phyloP scores from a whole-genome alignment of 192 early-diverging fungal genomes.

The Coemansia sp. region DNA sequence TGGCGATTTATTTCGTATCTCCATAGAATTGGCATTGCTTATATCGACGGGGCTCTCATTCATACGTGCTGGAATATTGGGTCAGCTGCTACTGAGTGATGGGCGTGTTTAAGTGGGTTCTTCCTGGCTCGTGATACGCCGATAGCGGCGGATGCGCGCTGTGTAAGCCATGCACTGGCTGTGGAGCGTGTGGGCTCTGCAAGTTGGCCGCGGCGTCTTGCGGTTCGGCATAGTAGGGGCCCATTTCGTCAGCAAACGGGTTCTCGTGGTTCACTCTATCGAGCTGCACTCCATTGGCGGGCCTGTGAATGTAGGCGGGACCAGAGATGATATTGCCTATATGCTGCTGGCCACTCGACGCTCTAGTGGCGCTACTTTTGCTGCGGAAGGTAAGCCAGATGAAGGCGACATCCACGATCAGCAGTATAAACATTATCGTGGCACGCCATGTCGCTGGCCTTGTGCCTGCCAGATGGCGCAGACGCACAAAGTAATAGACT shows the following conservation, averaged over 20 bases:
- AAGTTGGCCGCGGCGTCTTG: neutral
- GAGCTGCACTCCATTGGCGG: neutral
- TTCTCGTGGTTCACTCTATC: conserved; percentile 1
- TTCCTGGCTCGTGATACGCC: conserved; percentile 4
- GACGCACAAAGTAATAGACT: conserved; percentile 48
- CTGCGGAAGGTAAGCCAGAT: conserved; percentile 51
- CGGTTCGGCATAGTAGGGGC: neutral
- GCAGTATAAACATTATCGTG: conserved; percentile 40
- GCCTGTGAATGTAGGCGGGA: neutral
- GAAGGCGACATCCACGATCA: conserved; percentile 39
- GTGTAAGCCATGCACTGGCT: conserved; percentile 7
- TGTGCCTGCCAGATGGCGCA: conserved; percentile 33
- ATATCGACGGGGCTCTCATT: too few relatives aligned
- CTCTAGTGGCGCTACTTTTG: conserved; percentile 8
- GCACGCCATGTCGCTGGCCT: conserved; percentile 47
- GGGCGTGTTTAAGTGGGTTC: conserved; percentile 42
- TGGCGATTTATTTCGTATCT: too few relatives aligned
- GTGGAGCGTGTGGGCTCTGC: conserved; percentile 3
- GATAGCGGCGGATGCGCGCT: conserved; percentile 1
- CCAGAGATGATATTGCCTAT: neutral
- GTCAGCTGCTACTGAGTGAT: conserved; percentile 31
- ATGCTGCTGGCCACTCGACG: neutral
- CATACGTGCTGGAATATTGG: too few relatives aligned
- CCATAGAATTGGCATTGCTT: too few relatives aligned
- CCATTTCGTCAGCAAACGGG: neutral